Conservation (phyloP, 2,329 filamentous ascomycete species). For the Monosporascus ibericus region DNA sequence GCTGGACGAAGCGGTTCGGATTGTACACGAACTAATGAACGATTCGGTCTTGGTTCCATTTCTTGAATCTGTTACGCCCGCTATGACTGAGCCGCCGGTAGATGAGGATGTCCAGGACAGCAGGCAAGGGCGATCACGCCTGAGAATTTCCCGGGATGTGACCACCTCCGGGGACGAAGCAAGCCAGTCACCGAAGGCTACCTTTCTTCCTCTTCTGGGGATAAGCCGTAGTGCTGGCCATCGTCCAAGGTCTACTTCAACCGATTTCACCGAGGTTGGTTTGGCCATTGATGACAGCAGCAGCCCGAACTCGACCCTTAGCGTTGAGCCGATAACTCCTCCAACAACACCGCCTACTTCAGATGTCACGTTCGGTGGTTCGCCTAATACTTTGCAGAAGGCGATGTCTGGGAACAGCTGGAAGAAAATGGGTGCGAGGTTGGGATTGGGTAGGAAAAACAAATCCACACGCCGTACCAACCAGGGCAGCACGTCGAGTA, state of each 20-base stretch:
- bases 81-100: constrained; percentile 26
- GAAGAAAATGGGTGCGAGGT: constrained; percentile 59
- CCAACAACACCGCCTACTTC: constrained; percentile 65
- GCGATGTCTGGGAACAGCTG: constrained; percentile 53
- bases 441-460: constrained; percentile 51
- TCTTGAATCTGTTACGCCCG: constrained; percentile 58
- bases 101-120: constrained; percentile 31
- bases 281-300: constrained; percentile 60
- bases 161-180: constrained; percentile 29
- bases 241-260: constrained; percentile 39
- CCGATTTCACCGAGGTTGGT: constrained; percentile 42
- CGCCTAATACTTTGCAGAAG: constrained; percentile 47
- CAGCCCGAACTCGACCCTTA: constrained; percentile 49
- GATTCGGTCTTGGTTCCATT: constrained; percentile 93
- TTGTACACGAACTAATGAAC: constrained; percentile 95
- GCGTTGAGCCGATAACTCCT: constrained; percentile 63
- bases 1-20: constrained; percentile 75
- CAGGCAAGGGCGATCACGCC: constrained; percentile 32
- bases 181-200: constrained; percentile 37
- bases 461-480: constrained; percentile 38
- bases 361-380: constrained; percentile 46
- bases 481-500: constrained; percentile 36
- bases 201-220: constrained; percentile 36
- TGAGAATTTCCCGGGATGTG: constrained; percentile 31
- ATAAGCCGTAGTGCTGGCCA: constrained; percentile 28